phyloP scores from a whole-genome alignment of 2,329 filamentous ascomycete species.

The Colletotrichum lupini region DNA sequence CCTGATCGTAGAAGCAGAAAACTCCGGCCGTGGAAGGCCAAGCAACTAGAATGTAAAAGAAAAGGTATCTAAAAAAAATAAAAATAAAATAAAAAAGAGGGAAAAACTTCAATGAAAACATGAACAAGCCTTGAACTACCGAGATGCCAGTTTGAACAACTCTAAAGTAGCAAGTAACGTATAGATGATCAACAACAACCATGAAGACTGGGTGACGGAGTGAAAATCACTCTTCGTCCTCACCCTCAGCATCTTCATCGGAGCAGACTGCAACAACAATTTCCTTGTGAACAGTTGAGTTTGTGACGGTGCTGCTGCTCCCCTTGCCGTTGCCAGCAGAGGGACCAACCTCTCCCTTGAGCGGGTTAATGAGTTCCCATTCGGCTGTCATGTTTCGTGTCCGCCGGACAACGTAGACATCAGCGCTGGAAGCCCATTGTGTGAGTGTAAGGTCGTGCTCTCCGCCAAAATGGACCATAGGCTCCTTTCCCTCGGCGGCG shows the following conservation, averaged over 20 bases:
- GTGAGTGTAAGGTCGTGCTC: conserved; percentile 50
- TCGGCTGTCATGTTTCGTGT: conserved; percentile 26
- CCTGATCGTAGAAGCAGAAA: background rate
- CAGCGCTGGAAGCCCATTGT: conserved; percentile 50
- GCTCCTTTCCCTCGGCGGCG: conserved; percentile 47
- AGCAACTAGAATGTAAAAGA: background rate
- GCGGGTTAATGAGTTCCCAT: conserved; percentile 49
- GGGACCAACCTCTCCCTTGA: conserved; percentile 37
- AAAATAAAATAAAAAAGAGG: background rate
- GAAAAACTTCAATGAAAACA: background rate
- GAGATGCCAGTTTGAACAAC: background rate
- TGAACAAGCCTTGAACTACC: background rate
- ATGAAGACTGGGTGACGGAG: background rate
- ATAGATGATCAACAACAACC: background rate
- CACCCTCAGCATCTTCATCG: conserved; percentile 36
- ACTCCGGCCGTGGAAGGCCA: background rate
- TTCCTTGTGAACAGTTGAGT: conserved; percentile 16
- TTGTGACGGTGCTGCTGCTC: conserved; percentile 7
- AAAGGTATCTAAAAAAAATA: conserved; percentile 7
- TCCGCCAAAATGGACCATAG: conserved; percentile 51
- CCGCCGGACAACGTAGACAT: conserved; percentile 50
- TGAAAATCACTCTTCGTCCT: conserved; percentile 25
- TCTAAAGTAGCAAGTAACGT: background rate
- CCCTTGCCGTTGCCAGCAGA: conserved; percentile 35
- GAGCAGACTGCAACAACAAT: conserved; percentile 17